Evolutionary conservation across 306 rosid species (phyloP), one percentile per base, ranked within the genome.

Genomic region (Purshia tridentata): DNA sequence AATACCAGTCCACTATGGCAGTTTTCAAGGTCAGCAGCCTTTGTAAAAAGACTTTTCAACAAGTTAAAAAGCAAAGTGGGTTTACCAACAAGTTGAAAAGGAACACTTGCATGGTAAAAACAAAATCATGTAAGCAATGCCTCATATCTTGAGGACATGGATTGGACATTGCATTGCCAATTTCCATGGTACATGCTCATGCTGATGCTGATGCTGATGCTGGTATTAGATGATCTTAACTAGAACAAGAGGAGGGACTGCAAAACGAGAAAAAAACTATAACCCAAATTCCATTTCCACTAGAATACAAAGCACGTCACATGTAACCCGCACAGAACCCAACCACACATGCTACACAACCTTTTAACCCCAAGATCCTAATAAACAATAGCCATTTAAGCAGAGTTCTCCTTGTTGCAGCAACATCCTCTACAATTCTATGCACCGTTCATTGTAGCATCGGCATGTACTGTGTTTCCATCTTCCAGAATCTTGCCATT

Each of bases 401-500:
- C 76, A 77, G 44, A 52, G 84, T 60, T 71, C 80, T 80, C 53
- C 53, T 73, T 73, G 70, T 79, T 72, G 84, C 76, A 49, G 80
- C 65, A 71, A 55, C 44, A 76, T 72, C 63, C 46, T 29, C 0
- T 45, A 73, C 76, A 0, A 8, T 48, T 82, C 87, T 89, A 89
- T 46, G 84, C 86, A 64, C 89, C 90, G 60, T 89, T 94, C 86
- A 84, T 83, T 41, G 95, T 60, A 70, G 82, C 81, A 84, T 92
- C 93, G 5, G 74, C 80, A 83, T 85, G 97, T 58, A 51, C 89
- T 23, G 87, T 73, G 72, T 84, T 90, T 51, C 91, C 96, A 42
- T 95, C 97, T 53, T 95, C 99, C 42, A 81, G 63, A 66, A 69
- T 86, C 88, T 95, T 95, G 82, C 99, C 99, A 65, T 95, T 95